Evolutionary conservation across 768 basidiomycete genomes (phyloP).

Genomic region (Hygrophorus russula): DNA sequence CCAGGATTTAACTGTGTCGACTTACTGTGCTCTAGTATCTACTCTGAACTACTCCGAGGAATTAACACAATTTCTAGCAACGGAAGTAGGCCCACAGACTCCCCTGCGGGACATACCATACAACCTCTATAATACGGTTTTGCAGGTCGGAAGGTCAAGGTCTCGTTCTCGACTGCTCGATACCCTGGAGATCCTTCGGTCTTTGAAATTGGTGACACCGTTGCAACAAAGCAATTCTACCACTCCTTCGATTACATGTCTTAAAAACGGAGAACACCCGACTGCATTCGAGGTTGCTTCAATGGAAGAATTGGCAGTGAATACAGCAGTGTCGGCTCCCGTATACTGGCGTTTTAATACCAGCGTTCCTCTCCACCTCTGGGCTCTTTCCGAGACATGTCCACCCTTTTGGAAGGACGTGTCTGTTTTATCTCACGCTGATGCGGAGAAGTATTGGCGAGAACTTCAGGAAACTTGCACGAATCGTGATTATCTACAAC

Average conservation of each 20-base stretch:
- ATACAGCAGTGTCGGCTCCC: slow-evolving; percentile 37
- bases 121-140: slow-evolving; percentile 28
- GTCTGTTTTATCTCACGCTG: slow-evolving; percentile 24
- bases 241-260: slow-evolving; percentile 34
- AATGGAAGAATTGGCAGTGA: slow-evolving; percentile 31
- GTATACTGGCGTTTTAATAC: slow-evolving; percentile 53
- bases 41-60: slow-evolving; percentile 45
- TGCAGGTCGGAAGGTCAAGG: slow-evolving; percentile 50
- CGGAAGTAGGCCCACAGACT: slow-evolving; percentile 34
- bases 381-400: slow-evolving; percentile 38
- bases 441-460: slow-evolving; percentile 46
- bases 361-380: slow-evolving; percentile 45
- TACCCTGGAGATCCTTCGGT: slow-evolving; percentile 45
- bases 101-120: slow-evolving; percentile 43
- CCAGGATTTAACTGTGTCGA: slow-evolving; percentile 51
- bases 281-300: slow-evolving; percentile 33
- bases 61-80: slow-evolving; percentile 38
- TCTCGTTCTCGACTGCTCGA: slow-evolving; percentile 52
- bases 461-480: slow-evolving; percentile 38
- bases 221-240: slow-evolving; percentile 32
- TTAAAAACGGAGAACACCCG: slow-evolving; percentile 30
- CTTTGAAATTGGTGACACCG: slow-evolving; percentile 50
- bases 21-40: slow-evolving; percentile 56
- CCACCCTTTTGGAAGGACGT: slow-evolving; percentile 47
- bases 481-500: slow-evolving; percentile 16